Evolutionary conservation across 306 rosid genomes (phyloP).

Genomic region (Cercis canadensis): DNA sequence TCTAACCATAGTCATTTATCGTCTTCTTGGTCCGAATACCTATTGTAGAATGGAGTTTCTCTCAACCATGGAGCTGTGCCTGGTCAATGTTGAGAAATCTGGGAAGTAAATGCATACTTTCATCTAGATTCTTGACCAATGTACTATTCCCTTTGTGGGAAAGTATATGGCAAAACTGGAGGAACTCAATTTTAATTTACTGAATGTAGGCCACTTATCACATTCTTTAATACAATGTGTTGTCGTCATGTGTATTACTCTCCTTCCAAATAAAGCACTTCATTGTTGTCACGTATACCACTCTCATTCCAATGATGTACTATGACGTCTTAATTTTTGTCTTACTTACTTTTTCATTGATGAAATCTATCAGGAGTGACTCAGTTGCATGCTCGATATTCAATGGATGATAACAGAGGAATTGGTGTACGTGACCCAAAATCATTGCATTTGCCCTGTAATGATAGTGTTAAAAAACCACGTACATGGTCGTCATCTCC

Average conservation of each 20-base stretch:
- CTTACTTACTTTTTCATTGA: not conserved
- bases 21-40: slow-evolving; percentile 2
- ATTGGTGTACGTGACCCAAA: slow-evolving; percentile 43
- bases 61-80: not conserved
- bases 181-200: slow-evolving; percentile 5
- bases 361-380: slow-evolving; percentile 54
- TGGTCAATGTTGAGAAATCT: not conserved
- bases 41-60: not conserved
- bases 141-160: slow-evolving; percentile 1
- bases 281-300: not conserved
- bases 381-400: slow-evolving; percentile 48
- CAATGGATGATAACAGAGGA: slow-evolving; percentile 60
- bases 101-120: not conserved
- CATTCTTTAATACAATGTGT: not conserved
- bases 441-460: slow-evolving; percentile 37
- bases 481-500: slow-evolving; percentile 75
- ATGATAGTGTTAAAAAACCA: slow-evolving; percentile 46
- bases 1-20: slow-evolving; percentile 1
- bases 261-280: not conserved
- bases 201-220: slow-evolving; percentile 1
- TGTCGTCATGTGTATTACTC: not conserved
- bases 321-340: not conserved
- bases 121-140: not conserved
- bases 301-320: slow-evolving; percentile 20
- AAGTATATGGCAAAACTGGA: not conserved